These are phyloP conservation scores for Phytophthora rubi DNA, from an alignment of 352 stramenopile species.

Conservation along the genomic window DNA sequence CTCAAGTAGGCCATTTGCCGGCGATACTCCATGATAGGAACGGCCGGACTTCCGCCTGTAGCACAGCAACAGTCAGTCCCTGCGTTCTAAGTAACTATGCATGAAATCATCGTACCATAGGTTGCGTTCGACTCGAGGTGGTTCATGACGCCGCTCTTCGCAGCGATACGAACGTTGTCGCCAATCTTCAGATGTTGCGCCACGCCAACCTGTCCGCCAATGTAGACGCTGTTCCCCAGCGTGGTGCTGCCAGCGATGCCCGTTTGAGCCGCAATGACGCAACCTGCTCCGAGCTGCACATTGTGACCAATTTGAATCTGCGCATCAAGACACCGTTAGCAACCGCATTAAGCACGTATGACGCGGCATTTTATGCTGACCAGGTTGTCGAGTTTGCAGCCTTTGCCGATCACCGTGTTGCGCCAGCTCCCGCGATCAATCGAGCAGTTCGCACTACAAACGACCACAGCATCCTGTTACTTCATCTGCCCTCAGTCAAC, in stretches of 20 bases:
- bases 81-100: neutral
- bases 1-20: conserved; percentile 70
- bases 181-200: conserved; percentile 82
- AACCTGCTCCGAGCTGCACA: conserved; percentile 73
- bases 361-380: conserved; percentile 24
- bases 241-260: conserved; percentile 87
- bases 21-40: conserved; percentile 83
- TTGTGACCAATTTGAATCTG: conserved; percentile 91
- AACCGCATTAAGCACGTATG: neutral
- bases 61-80: conserved; percentile 13
- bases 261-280: conserved; percentile 81
- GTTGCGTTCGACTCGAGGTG: conserved; percentile 57
- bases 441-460: conserved; percentile 67
- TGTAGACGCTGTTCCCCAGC: conserved; percentile 73
- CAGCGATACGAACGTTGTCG: conserved; percentile 85
- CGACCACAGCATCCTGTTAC: neutral
- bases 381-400: conserved; percentile 87
- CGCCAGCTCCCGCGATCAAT: conserved; percentile 89
- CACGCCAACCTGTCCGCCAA: conserved; percentile 86
- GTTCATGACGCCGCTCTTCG: conserved; percentile 88
- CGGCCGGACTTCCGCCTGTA: conserved; percentile 68
- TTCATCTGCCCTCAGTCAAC: neutral
- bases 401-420: conserved; percentile 73
- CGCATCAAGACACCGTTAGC: conserved; percentile 7
- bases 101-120: conserved; percentile 46